Base-by-base conservation (phyloP, 1,139 yeast genomes). In the Candida neerlandica region DNA sequence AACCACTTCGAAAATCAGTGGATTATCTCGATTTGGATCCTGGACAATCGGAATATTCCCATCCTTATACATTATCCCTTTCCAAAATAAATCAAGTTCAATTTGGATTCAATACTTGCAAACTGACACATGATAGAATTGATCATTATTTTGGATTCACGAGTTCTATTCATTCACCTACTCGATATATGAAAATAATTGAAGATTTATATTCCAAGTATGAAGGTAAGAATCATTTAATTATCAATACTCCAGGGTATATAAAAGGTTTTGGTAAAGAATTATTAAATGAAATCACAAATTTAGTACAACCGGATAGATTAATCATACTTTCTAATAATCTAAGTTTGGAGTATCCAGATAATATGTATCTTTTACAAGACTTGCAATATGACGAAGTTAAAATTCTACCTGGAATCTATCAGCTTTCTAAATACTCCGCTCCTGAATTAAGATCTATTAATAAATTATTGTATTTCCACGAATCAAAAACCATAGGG, bases 231-330 rank as follows among this genome's bases (percentile, higher is more conserved):
- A 62, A 69, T 42, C 57, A 61, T 0, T 67, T 91, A 11, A 65
- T 94, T 1, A 76, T 92, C 3, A 92, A 92, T 58, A 83, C 95
- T 0, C 96, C 97, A 0, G 97, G 98, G 0, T 92, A 97, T 97
- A 80, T 91, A 23, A 89, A 88, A 65, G 98, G 98, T 0, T 84
- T 83, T 52, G 99, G 98, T 0, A 75, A 85, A 34, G 86, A 85
- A 49, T 67, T 92, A 9, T 70, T 89, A 18, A 69, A 68, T 14
- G 70, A 77, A 14, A 69, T 90, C 1, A 70, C 86, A 1, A 55
- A 61, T 0, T 55, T 66, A 9, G 64, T 81, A 1, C 65, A 71
- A n/a, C 89, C 95, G 0, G 77, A 85, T 0, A 73, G 80, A 53
- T 64, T 88, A 27, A 64, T 87, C 3, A 44, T 69, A 11, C 58